Base-by-base conservation (phyloP, 2,329 filamentous ascomycete genomes). In the Tetracladium maxilliforme region DNA sequence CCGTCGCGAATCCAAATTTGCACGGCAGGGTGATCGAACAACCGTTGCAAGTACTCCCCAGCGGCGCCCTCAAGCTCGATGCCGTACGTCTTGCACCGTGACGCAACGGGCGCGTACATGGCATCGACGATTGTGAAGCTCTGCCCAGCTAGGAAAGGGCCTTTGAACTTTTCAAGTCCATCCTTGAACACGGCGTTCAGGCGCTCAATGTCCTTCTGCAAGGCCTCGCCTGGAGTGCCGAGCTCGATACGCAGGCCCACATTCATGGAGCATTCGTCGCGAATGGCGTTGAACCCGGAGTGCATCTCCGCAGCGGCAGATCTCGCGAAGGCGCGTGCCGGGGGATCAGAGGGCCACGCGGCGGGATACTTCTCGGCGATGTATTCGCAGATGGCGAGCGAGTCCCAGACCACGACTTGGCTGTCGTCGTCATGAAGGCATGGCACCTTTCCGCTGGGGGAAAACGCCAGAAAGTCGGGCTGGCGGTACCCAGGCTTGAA, bases 281-380 rank as follows among this genome's bases (percentile, higher is more conserved):
- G 48, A 14, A 62, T 36, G 11, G 44, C 42, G 4, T 24, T 21
- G 32, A 61, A 62, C 15, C 51, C 42, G 3, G 57, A 45, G 39
- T 61, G 56, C 57, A 62, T 61, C 36, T 60, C 52, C 0, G 57
- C 52, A 5, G 51, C 48, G 6, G 56, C 58, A 15, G 41, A 43
- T 19, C 57, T 44, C 10, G 58, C 58, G 31, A 52, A 53, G 2
- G 57, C 52, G 8, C 56, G 46, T 3, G 56, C 49, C 5, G 40
- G 37, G 9, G 39, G n/a, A n/a, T n/a, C n/a, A n/a, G n/a, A n/a
- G n/a, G n/a, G n/a, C n/a, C n/a, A n/a, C n/a, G n/a, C n/a, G n/a
- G n/a, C n/a, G n/a, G n/a, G n/a, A n/a, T n/a, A n/a, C n/a, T n/a
- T n/a, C n/a, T n/a, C n/a, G n/a, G n/a, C n/a, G n/a, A n/a, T n/a